Percentiles rank a stretch among this genome's conserved stretches.
Evolutionary conservation across 768 basidiomycete genomes (phyloP).

Genomic region (Pulveroboletus ravenelii): DNA sequence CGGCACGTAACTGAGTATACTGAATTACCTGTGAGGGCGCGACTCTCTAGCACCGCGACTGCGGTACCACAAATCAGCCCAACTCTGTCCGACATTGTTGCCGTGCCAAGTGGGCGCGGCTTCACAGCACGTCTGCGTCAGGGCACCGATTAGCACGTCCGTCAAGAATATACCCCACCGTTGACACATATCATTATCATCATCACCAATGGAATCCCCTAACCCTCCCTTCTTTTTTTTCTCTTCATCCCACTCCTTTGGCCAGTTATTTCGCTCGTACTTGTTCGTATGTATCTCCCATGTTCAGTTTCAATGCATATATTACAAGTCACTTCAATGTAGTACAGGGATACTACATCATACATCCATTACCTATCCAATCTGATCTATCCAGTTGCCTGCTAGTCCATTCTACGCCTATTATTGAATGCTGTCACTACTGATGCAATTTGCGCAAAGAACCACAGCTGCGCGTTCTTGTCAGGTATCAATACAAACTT

Average conservation of each 20-base stretch:
- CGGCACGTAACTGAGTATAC: slow-evolving; percentile 31
- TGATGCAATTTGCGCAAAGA: slow-evolving; percentile 69
- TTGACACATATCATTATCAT: slow-evolving; percentile 17
- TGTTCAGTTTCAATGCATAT: slow-evolving; percentile 27
- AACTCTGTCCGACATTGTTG: slow-evolving; percentile 39
- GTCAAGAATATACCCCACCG: slow-evolving; percentile 27
- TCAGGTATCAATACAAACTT: slow-evolving; percentile 75
- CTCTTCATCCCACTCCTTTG: slow-evolving; percentile 18
- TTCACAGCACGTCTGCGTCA: slow-evolving; percentile 19
- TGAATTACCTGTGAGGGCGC: slow-evolving; percentile 43
- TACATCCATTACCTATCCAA: slow-evolving; percentile 14
- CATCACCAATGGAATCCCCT: slow-evolving; percentile 15
- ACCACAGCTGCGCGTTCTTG: slow-evolving; percentile 72
- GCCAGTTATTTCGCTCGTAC: slow-evolving; percentile 20
- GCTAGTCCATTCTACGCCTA: slow-evolving; percentile 62
- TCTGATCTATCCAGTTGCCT: slow-evolving; percentile 11
- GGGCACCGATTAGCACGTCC: slow-evolving; percentile 17
- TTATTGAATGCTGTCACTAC: slow-evolving; percentile 78
- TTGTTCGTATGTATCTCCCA: slow-evolving; percentile 18
- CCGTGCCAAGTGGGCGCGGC: slow-evolving; percentile 23
- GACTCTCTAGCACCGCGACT: slow-evolving; percentile 52
- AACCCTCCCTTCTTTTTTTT: slow-evolving; percentile 9
- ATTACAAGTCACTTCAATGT: slow-evolving; percentile 16
- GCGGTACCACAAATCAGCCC: slow-evolving; percentile 42
- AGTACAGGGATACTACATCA: slow-evolving; percentile 26